Base-by-base conservation (phyloP, 805 yeast species). In the Candida andamanensis region DNA sequence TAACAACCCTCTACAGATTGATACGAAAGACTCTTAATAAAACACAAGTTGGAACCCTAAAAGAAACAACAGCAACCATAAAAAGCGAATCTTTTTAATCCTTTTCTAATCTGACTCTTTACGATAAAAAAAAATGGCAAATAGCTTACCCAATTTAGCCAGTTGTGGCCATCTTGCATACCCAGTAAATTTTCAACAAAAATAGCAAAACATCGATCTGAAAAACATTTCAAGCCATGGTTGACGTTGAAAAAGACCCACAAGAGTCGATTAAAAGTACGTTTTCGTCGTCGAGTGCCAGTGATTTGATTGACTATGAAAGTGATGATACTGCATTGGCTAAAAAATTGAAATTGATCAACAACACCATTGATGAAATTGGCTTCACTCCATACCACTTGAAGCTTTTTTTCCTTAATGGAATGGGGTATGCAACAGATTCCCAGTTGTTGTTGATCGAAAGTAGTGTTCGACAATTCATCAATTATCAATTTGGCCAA, bases 311-410 rank as follows among this genome's bases (percentile, higher is more conserved):
- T 6, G 55, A 42, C 13, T 33, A 45, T 15, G 50, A 47, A 23
- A 45, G 40, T 15, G 32, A 39, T 26, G 77, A 72, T 40, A 40
- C 38, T 4, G 65, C 56, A 2, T 46, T 70, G 24, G 44, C 54
- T 12, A 48, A 48, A 26, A 72, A 72, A 37, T 67, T 72, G 46
- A 53, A 50, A 26, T 48, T 74, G 7, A 54, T 74, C 30, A 73
- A 74, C 48, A 52, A 71, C 36, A 78, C 81, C 12, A 59, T 76
- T 35, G 79, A 76, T 45, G 77, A 76, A 43, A 72, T 76, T 33
- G 81, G 81, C 0, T 54, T 54, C 39, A 54, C 58, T 10, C 48
- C 50, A 13, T 60, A 55, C 39, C 66, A 58, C 35, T 44, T 55
- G 35, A 58, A 58, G 40, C 39, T 58, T 16, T 58, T 60, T 32